These are phyloP conservation scores for Amphicarpaea edgeworthii DNA, from an alignment of 306 rosid genomes.

Conservation along the genomic window DNA sequence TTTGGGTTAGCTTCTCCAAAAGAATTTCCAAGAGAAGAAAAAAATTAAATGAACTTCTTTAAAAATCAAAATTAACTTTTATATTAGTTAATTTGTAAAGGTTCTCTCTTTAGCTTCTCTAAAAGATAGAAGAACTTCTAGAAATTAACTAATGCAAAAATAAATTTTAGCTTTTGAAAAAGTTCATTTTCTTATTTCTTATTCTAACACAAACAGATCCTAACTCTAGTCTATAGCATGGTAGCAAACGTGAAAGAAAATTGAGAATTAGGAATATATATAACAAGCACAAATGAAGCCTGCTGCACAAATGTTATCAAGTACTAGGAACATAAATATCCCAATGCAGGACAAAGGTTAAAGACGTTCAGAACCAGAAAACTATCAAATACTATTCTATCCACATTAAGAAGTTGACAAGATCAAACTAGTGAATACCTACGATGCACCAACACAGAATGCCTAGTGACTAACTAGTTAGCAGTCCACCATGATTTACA, in stretches of 20 bases:
- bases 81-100: no score
- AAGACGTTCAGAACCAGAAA: conserved; percentile 45
- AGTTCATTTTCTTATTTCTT: no score
- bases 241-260: background rate
- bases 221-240: conserved; percentile 30
- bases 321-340: conserved; percentile 16
- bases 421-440: conserved; percentile 42
- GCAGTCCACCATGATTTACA: conserved; percentile 54
- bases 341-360: conserved; percentile 13
- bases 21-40: no score
- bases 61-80: no score
- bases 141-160: no score
- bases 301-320: conserved; percentile 39
- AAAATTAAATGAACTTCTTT: no score
- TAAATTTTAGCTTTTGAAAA: no score
- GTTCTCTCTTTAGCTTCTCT: no score
- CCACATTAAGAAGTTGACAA: conserved; percentile 47
- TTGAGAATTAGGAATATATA: background rate
- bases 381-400: conserved; percentile 33
- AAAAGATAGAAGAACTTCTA: no score
- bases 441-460: conserved; percentile 38
- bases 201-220: no score
- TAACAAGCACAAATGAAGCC: conserved; percentile 19
- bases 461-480: conserved; percentile 57
- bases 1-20: no score